Evolutionary conservation across 2,329 filamentous ascomycete genomes (phyloP).

Genomic region (Diaporthe batatas): DNA sequence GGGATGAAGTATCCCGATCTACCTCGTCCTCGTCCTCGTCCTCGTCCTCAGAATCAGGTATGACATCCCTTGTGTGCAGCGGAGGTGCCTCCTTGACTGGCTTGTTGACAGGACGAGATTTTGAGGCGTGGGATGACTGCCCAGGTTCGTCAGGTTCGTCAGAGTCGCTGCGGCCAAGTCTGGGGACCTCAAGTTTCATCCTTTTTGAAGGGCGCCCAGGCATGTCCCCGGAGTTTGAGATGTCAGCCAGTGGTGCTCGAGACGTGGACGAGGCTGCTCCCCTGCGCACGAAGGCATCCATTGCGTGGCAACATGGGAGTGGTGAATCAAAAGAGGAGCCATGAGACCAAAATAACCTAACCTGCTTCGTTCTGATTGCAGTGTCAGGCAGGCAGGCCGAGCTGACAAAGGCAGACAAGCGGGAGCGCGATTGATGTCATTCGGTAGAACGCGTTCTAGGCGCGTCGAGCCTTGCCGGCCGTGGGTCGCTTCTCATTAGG

Average conservation of each 20-base stretch:
- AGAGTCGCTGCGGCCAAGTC: constrained; percentile 47
- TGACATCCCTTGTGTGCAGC: constrained; percentile 30
- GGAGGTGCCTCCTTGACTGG: background rate
- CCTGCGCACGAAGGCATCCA: constrained; percentile 49
- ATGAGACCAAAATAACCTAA: no score
- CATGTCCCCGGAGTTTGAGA: constrained; percentile 42
- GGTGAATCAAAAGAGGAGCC: background rate
- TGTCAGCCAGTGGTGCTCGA: constrained; percentile 42
- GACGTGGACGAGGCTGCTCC: constrained; percentile 38
- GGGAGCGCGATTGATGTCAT: constrained; percentile 33
- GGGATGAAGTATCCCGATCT: constrained; percentile 34
- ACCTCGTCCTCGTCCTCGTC: constrained; percentile 45
- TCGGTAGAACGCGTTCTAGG: constrained; percentile 23
- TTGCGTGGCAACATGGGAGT: constrained; percentile 33
- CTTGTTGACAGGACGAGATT: constrained; percentile 22
- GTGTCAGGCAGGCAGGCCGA: background rate
- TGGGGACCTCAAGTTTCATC: constrained; percentile 49
- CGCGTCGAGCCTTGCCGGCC: constrained; percentile 8
- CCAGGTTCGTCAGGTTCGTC: constrained; percentile 53
- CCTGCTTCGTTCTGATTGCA: background rate
- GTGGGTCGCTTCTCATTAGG: constrained; percentile 20
- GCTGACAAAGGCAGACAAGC: constrained; percentile 29
- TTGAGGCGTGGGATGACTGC: constrained; percentile 42
- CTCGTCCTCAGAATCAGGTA: constrained; percentile 44
- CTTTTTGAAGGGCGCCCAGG: constrained; percentile 53